phyloP scores from a whole-genome alignment of 2,329 filamentous ascomycete species.

The Aphanocladium album region DNA sequence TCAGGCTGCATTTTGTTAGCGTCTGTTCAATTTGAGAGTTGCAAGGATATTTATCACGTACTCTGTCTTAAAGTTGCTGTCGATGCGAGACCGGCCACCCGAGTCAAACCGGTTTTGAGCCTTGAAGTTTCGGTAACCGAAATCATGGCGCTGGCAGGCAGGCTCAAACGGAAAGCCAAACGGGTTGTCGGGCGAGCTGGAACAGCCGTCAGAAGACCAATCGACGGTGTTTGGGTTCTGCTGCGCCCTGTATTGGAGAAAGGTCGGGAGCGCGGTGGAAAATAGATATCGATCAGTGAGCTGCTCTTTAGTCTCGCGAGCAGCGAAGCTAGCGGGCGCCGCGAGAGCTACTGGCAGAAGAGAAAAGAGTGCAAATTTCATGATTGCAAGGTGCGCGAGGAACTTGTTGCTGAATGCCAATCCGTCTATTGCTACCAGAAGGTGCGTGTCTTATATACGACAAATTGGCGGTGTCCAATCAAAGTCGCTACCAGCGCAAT shows the following conservation, averaged over 20 bases:
- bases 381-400: neutral
- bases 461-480: neutral
- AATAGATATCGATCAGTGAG: conserved; percentile 11
- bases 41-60: conserved; percentile 13
- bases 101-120: conserved; percentile 32
- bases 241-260: neutral
- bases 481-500: neutral
- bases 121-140: conserved; percentile 36
- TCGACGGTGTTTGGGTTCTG: conserved; percentile 3
- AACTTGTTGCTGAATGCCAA: neutral
- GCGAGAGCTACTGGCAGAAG: conserved; percentile 16
- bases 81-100: conserved; percentile 32
- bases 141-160: conserved; percentile 38
- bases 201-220: conserved; percentile 23
- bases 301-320: conserved; percentile 13
- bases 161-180: conserved; percentile 22
- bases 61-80: conserved; percentile 37
- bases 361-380: conserved; percentile 3
- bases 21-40: no score
- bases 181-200: conserved; percentile 21
- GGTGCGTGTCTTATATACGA: no score
- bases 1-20: conserved; percentile 18
- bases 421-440: neutral
- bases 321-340: conserved; percentile 26
- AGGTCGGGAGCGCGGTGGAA: neutral